Percentiles rank a stretch among this genome's conserved stretches.
phyloP scores from a whole-genome alignment of 164 flowering plant genomes.

The Berberis vulgaris region DNA sequence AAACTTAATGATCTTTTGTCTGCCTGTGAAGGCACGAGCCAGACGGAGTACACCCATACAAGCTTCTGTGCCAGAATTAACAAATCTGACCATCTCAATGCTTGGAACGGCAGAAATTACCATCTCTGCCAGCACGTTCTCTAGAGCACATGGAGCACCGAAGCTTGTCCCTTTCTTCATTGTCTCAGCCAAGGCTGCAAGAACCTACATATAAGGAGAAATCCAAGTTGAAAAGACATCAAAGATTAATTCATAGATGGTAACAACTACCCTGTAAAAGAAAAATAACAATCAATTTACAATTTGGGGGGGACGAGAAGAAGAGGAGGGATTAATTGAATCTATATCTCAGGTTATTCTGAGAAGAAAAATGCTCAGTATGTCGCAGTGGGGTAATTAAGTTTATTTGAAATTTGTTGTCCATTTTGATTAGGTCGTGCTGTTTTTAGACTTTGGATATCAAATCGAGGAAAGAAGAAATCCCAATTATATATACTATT shows the following conservation, averaged over 20 bases:
- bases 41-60: constrained; percentile 91
- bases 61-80: constrained; percentile 97
- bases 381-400: no score
- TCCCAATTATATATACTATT: no score
- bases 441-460: no score
- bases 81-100: constrained; percentile 93
- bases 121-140: constrained; percentile 80
- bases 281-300: no score
- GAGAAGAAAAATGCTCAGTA: no score
- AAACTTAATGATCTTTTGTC: constrained; percentile 63
- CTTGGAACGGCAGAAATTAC: constrained; percentile 90
- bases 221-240: neutral
- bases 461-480: no score
- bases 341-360: no score
- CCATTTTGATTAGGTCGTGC: no score
- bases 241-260: neutral
- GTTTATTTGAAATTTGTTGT: no score
- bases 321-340: no score
- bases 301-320: no score
- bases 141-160: constrained; percentile 92
- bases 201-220: constrained; percentile 37
- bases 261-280: neutral
- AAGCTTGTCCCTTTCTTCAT: constrained; percentile 98
- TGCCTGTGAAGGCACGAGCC: constrained; percentile 79
- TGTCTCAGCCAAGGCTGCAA: constrained; percentile 75